Evolutionary conservation across 208 protist species (phyloP).

Genomic region (Acanthamoeba lenticulata): DNA sequence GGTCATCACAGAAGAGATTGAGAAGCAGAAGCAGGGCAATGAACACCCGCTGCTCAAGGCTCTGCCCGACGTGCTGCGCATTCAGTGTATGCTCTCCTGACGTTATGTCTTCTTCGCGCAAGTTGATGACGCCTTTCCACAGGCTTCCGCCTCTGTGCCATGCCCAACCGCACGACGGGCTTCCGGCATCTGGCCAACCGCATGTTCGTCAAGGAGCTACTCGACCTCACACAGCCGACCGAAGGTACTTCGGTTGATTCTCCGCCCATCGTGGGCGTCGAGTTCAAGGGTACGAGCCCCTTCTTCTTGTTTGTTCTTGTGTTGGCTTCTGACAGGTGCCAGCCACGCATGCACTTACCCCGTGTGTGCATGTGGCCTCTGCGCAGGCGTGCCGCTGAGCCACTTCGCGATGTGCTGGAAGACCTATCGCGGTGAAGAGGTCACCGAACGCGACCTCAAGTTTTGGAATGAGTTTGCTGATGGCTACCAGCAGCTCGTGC

Average conservation of each 20-base stretch:
- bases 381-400: not conserved
- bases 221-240: not conserved
- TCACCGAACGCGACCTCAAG: not conserved
- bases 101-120: not conserved
- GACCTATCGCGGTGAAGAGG: not conserved
- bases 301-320: not conserved
- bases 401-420: not conserved
- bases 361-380: not conserved
- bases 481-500: not conserved
- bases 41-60: not conserved
- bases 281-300: not conserved
- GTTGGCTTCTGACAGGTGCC: no score
- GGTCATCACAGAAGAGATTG: not conserved
- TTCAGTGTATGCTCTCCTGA: not conserved
- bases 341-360: not conserved
- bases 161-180: not conserved
- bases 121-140: not conserved
- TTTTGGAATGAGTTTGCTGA: conserved; percentile 5
- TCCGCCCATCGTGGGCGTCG: not conserved
- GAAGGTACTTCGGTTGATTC: not conserved
- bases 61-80: not conserved
- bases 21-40: not conserved
- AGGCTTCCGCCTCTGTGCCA: not conserved
- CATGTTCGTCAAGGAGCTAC: conserved; percentile 21
- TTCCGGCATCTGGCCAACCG: not conserved